Base-by-base conservation (phyloP, 768 basidiomycete species). In the Lyophyllum atratum region DNA sequence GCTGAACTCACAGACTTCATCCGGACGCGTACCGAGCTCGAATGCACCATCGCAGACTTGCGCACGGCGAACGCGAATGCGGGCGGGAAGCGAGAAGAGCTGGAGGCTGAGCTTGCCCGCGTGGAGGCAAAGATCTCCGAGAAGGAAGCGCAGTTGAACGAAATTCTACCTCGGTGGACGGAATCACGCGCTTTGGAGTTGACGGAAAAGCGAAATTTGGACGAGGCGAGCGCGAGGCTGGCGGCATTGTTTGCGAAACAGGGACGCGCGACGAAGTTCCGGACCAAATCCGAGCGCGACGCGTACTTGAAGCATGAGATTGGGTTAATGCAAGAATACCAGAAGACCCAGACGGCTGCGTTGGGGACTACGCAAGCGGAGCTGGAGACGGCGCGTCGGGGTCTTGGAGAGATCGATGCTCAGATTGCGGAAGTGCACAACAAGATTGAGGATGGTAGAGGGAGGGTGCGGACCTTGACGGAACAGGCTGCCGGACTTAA, bases 1-100 rank as follows among this genome's bases (percentile, higher is more conserved):
- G 72, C 82, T 15, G 96, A 99, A 67, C 81, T 97, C 51, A 88
- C 87, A 2, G 96, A 98, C 64, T 85, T 95, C 40, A 80, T 94
- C 43, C 86, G 92, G 24, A 79, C 89, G 0, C 84, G 88, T 22
- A 96, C 95, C 2, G 92, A 97, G 66, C 76, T 98, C 19, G 86
- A 93, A 63, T 96, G 95, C 63, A 78, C 84, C 19, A 80, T 98
- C 42, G 80, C 80, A 4, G 97, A 98, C 67, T 80, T 95, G 26
- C 83, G 80, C 14, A 77, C 82, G 0, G 85, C 90, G 0, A 82
- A 83, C 14, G 80, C 85, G 54, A 82, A 78, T 49, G 85, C 88
- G 0, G 83, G 86, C 5, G 85, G 86, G 28, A 80, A 84, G 58
- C 83, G 86, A 17, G 80, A 83, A 44, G 79, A 77, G 33, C 76